Conservation (phyloP, 2,329 filamentous ascomycete species). For the Ophiognomonia clavigignenti-juglandacearum region DNA sequence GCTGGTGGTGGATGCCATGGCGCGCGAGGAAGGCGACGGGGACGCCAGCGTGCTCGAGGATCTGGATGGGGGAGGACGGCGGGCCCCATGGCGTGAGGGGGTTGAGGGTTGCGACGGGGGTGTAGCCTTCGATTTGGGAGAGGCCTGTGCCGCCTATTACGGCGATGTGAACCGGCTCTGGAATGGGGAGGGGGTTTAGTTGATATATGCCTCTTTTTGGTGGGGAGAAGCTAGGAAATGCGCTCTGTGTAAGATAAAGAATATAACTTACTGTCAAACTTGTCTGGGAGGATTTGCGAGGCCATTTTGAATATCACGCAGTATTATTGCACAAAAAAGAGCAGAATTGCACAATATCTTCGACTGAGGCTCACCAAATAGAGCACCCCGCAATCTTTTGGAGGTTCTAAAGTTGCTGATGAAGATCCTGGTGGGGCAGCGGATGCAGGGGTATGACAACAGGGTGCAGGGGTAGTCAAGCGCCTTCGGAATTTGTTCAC, state of each 20-base stretch:
- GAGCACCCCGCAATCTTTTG: neutral
- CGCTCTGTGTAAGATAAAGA: neutral
- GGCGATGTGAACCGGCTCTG: conserved; percentile 75
- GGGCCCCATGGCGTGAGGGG: conserved; percentile 83
- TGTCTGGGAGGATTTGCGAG: conserved; percentile 47
- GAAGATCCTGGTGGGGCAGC: too few species aligned
- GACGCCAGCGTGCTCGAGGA: conserved; percentile 79
- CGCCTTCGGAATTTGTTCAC: too few species aligned
- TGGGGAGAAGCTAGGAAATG: conserved; percentile 10
- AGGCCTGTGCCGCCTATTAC: conserved; percentile 94
- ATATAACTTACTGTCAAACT: conserved; percentile 50
- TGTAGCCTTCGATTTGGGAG: conserved; percentile 80
- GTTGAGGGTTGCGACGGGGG: conserved; percentile 73
- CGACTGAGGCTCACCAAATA: too few species aligned
- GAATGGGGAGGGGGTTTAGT: too few species aligned
- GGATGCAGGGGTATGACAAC: too few species aligned
- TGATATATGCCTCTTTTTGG: too few species aligned
- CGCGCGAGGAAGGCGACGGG: conserved; percentile 91
- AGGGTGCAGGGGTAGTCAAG: too few species aligned
- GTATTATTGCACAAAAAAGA: neutral
- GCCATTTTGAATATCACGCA: neutral
- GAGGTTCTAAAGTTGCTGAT: neutral
- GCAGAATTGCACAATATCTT: neutral
- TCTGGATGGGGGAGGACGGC: conserved; percentile 71
- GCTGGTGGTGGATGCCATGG: conserved; percentile 83